Base-by-base conservation (phyloP, 306 rosid species). In the Mimosa pudica region DNA sequence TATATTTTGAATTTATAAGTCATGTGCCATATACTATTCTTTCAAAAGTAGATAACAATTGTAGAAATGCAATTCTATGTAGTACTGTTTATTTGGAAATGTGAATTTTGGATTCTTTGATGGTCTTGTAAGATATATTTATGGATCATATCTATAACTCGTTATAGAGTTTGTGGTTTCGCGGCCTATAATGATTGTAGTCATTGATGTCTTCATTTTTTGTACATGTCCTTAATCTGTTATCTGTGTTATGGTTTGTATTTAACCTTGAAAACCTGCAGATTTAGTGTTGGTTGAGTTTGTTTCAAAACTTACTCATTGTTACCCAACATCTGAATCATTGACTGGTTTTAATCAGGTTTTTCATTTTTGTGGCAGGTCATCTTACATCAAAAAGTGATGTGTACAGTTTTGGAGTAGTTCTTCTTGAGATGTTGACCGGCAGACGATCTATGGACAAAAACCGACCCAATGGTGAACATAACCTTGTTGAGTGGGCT, bases 371-470 rank as follows among this genome's bases (percentile, higher is more conserved):
- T 66, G 32, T 79, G 44, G 48, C 82, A 94, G 97, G 97, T 71
- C 98, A 92, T 89, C 97, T 94, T 76, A 92, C 98, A 41, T 92
- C 98, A 42, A 90, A 86, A 84, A 94, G 98, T 73, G 98, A 94
- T 46, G 98, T 94, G 65, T 94, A 94, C 79, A 92, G 98, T 86
- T 94, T 94, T 5, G 98, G 98, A 16, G 98, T 94, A 61, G 98
- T 94, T 75, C 89, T 94, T 44, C 98, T 94, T 8, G 98, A 94
- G 89, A 94, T 94, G 98, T 70, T 94, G 80, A 90, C 91, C 0
- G 98, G 98, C 70, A 85, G 98, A 88, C 89, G 98, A 87, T 94
- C 98, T 3, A 94, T 94, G 98, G 98, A 94, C 79, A 94, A 94
- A 87, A 90, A 92, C 83, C 84, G 97, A 44, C 98, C 98, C 5